A percentile compares a stretch with the other conserved stretches of the same genome.
Evolutionary conservation across 139 green algal species (phyloP).

Genomic region (Haematococcus sp.): DNA sequence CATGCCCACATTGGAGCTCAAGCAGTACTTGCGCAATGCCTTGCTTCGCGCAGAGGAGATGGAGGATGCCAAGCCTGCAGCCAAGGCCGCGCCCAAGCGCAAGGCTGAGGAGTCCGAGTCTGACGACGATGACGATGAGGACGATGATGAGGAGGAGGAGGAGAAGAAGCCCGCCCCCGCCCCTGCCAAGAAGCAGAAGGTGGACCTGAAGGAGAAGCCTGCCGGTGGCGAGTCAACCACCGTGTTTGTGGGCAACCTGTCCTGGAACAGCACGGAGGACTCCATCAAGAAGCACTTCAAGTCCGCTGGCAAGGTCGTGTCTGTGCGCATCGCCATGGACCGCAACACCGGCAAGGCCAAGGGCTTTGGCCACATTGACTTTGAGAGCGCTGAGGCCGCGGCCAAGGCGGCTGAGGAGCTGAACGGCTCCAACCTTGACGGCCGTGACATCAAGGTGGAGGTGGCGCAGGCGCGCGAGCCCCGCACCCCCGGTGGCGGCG

Average conservation of each 20-base stretch:
- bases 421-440: slow-evolving; percentile 59
- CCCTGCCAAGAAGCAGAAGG: slow-evolving; percentile 43
- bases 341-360: slow-evolving; percentile 52
- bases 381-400: slow-evolving; percentile 36
- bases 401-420: slow-evolving; percentile 44
- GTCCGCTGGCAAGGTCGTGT: slow-evolving; percentile 52
- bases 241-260: slow-evolving; percentile 73
- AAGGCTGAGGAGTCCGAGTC: slow-evolving; percentile 22
- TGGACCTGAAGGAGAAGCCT: not conserved
- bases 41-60: slow-evolving; percentile 30
- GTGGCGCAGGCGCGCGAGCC: slow-evolving; percentile 15
- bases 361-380: slow-evolving; percentile 75
- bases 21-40: too few species aligned
- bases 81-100: slow-evolving; percentile 23
- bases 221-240: slow-evolving; percentile 34
- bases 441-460: slow-evolving; percentile 60
- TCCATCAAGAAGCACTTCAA: slow-evolving; percentile 54
- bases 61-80: slow-evolving; percentile 17
- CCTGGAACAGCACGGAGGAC: slow-evolving; percentile 57
- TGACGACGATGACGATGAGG: slow-evolving; percentile 24
- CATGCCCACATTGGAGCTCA: too few species aligned
- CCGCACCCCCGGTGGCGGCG: not conserved
- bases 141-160: slow-evolving; percentile 20
- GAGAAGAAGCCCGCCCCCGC: slow-evolving; percentile 19
- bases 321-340: slow-evolving; percentile 54